phyloP scores from a whole-genome alignment of 2,329 filamentous ascomycete genomes.

The Scedosporium aurantiacum region DNA sequence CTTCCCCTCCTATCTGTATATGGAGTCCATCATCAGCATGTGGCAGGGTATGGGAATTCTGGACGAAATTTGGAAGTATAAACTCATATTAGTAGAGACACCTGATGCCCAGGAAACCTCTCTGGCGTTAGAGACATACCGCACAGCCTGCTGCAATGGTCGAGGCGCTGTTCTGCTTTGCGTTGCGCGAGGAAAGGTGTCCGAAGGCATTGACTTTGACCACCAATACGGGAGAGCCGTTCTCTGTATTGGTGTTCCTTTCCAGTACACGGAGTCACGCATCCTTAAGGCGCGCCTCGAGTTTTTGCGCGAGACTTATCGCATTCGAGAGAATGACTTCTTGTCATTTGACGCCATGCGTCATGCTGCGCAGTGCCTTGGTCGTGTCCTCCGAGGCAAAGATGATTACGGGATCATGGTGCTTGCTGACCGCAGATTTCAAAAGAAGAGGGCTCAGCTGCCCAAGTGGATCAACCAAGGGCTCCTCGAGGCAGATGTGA shows the following conservation, averaged over 20 bases:
- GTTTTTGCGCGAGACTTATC: constrained; percentile 93
- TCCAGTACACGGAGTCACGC: constrained; percentile 96
- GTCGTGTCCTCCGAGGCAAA: constrained; percentile 87
- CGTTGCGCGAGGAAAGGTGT: constrained; percentile 93
- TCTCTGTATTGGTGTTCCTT: constrained; percentile 90
- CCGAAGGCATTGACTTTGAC: constrained; percentile 97
- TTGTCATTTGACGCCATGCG: constrained; percentile 98
- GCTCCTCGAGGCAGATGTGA: constrained; percentile 72
- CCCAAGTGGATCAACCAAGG: constrained; percentile 96
- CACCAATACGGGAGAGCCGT: constrained; percentile 96
- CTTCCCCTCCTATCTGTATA: constrained; percentile 96
- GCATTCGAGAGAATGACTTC: constrained; percentile 94
- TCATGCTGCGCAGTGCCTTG: constrained; percentile 93
- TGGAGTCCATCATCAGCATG: constrained; percentile 98
- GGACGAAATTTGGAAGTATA: constrained; percentile 98
- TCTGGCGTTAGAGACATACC: constrained; percentile 88
- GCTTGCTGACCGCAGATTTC: constrained; percentile 82
- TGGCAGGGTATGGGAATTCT: constrained; percentile 99
- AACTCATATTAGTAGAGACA: constrained; percentile 93
- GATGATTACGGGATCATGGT: constrained; percentile 99
- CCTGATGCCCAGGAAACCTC: constrained; percentile 96
- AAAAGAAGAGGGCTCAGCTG: constrained; percentile 80
- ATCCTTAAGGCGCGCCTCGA: constrained; percentile 93
- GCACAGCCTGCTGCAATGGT: constrained; percentile 94
- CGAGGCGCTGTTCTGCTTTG: constrained; percentile 87